phyloP scores from a whole-genome alignment of 805 yeast species.

The Candida jianshihensis region DNA sequence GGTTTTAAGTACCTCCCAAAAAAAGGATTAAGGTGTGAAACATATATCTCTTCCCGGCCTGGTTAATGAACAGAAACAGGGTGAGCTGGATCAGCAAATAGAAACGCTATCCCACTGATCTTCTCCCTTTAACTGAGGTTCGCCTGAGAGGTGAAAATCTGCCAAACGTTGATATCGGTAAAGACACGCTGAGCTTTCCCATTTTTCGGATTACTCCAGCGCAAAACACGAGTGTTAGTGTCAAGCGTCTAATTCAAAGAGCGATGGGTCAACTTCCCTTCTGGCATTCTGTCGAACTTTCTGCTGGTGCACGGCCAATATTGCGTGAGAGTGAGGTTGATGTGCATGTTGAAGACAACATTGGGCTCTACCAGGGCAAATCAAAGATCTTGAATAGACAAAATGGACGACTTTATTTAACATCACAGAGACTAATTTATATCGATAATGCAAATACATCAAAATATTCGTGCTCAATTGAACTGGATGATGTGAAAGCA shows the following conservation, averaged over 20 bases:
- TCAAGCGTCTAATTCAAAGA: background rate
- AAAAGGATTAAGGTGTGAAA: too few relatives aligned
- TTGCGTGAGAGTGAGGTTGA: slow-evolving; percentile 42
- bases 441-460: slow-evolving; percentile 45
- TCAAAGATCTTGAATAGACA: slow-evolving; percentile 57
- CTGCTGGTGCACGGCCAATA: slow-evolving; percentile 32
- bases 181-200: too few relatives aligned
- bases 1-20: too few relatives aligned
- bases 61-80: too few relatives aligned
- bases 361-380: slow-evolving; percentile 79
- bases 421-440: slow-evolving; percentile 66
- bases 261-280: slow-evolving; percentile 12
- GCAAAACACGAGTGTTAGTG: too few relatives aligned
- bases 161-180: too few relatives aligned
- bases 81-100: too few relatives aligned
- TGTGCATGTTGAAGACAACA: slow-evolving; percentile 41
- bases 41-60: too few relatives aligned
- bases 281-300: slow-evolving; percentile 32
- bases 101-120: too few relatives aligned
- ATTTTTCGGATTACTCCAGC: too few relatives aligned
- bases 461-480: slow-evolving; percentile 39
- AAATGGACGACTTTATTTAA: slow-evolving; percentile 71
- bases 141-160: too few relatives aligned
- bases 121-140: too few relatives aligned
- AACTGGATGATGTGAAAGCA: slow-evolving; percentile 33